Percentiles rank a stretch among this genome's conserved stretches.
These are phyloP conservation scores for Crassisporium funariophilum DNA, from an alignment of 768 basidiomycete species.

Conservation along the genomic window DNA sequence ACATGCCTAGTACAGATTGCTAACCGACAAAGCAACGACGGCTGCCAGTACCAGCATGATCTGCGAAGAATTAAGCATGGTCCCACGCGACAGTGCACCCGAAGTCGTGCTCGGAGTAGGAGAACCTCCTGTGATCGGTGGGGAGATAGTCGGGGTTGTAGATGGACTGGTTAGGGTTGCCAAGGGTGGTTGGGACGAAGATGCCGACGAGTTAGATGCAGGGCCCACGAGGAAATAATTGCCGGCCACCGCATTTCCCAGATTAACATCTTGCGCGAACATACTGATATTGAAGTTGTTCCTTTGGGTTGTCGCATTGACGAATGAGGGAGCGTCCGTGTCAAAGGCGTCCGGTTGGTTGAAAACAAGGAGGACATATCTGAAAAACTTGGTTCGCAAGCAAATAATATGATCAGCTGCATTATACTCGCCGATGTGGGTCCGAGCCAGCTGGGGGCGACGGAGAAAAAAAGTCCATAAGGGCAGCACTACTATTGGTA, in stretches of 20 bases:
- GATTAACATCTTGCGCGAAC: conserved; percentile 34
- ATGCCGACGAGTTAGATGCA: conserved; percentile 18
- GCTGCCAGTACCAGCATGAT: no score
- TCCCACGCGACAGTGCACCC: no score
- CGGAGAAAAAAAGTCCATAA: conserved; percentile 41
- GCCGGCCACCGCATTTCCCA: conserved; percentile 42
- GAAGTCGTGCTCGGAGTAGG: not conserved
- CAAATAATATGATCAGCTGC: conserved; percentile 1
- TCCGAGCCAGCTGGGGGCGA: conserved; percentile 42
- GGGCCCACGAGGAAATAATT: conserved; percentile 46
- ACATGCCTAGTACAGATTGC: no score
- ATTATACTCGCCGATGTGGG: conserved; percentile 42
- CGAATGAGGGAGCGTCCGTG: conserved; percentile 26
- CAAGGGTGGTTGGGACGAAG: conserved; percentile 14
- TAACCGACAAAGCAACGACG: no score
- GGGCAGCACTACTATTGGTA: conserved; percentile 39
- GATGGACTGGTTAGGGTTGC: conserved; percentile 4
- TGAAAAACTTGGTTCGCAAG: no score
- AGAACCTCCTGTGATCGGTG: conserved; percentile 4
- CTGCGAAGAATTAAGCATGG: no score
- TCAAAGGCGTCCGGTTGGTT: conserved; percentile 34
- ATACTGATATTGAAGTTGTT: conserved; percentile 40
- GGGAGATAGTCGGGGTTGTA: conserved; percentile 3
- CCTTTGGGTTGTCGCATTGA: conserved; percentile 37
- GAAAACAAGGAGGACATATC: conserved; percentile 39